Evolutionary conservation across 78 protist species (phyloP), one percentile per base, ranked within the genome.

Genomic region (Dictyostelium intermedium): DNA sequence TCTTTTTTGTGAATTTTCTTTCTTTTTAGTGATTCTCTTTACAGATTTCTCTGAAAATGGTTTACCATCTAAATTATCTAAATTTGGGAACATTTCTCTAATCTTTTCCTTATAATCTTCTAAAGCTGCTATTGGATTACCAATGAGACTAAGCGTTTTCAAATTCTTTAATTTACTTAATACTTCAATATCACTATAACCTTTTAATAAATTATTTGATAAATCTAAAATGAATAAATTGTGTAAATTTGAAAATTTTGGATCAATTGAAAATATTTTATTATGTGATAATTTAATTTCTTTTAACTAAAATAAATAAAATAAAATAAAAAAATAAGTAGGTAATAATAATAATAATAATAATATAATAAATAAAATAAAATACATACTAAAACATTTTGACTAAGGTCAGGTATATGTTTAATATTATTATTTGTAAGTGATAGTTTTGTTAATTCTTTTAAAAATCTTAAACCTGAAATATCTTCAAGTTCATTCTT

Each of bases 231-330:
- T 89, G 13, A 35, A 34, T 27, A 89, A 66, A 47, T 45, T 89
- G 1, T 30, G 41, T 23, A 78, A n/a, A n/a, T 74, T 34, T 66
- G 39, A 14, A 47, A 45, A 79, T 30, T 80, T 80, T 63, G 63
- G 14, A 66, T 89, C 93, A 32, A 89, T 89, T 30, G 78, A 32
- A 45, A 32, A 80, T 6, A 89, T 45, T 69, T 69, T 89, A 43
- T 89, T 89, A n/a, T 80, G 37, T 14, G 87, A n/a, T 20, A 80
- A 32, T 69, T 73, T 89, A 60, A 89, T 45, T 89, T 89, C 93
- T 14, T 89, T 89, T 43, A 89, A 47, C 86, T 87, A 37, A 45
- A 41, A 5, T 84, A 16, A n/a, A 32, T 9, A 35, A 2, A 50
- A 20, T 13, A 8, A 18, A 43, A 37, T 20, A 13, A 6, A 30